Conservation (phyloP, 192 early-diverging fungal genomes). For the Coemansia sp. region DNA sequence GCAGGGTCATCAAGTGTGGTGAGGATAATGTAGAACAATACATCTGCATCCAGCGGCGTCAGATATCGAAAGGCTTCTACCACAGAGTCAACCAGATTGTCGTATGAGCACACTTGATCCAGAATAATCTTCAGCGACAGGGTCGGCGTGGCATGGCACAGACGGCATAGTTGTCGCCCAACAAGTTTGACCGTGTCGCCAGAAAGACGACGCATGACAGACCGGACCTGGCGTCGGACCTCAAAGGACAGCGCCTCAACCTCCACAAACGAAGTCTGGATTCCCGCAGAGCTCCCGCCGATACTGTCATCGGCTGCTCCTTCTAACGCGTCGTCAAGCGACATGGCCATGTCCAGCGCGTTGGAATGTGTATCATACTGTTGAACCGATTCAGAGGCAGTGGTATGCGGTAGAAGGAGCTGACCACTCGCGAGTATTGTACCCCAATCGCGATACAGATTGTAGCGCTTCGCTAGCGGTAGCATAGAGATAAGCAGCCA, state of each 20-base stretch:
- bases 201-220: constrained; percentile 51
- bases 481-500: constrained; percentile 40
- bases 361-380: not conserved
- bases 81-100: constrained; percentile 48
- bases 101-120: constrained; percentile 52
- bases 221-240: constrained; percentile 37
- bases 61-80: constrained; percentile 51
- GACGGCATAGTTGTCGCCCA: constrained; percentile 42
- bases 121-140: constrained; percentile 40
- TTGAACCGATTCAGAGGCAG: not conserved
- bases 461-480: constrained; percentile 32
- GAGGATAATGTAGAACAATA: constrained; percentile 43
- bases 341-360: constrained; percentile 33
- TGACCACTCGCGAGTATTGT: constrained; percentile 24
- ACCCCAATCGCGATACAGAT: constrained; percentile 38
- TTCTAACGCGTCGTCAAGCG: constrained; percentile 39
- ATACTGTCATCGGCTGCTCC: constrained; percentile 13
- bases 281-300: not conserved
- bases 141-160: constrained; percentile 42
- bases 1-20: constrained; percentile 26
- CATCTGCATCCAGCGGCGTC: constrained; percentile 42
- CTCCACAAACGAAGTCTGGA: constrained; percentile 21
- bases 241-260: constrained; percentile 29
- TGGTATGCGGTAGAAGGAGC: constrained; percentile 21
- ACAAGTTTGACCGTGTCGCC: constrained; percentile 47